phyloP scores from a whole-genome alignment of 169 alveolate genomes.

The Prorocentrum cordatum region DNA sequence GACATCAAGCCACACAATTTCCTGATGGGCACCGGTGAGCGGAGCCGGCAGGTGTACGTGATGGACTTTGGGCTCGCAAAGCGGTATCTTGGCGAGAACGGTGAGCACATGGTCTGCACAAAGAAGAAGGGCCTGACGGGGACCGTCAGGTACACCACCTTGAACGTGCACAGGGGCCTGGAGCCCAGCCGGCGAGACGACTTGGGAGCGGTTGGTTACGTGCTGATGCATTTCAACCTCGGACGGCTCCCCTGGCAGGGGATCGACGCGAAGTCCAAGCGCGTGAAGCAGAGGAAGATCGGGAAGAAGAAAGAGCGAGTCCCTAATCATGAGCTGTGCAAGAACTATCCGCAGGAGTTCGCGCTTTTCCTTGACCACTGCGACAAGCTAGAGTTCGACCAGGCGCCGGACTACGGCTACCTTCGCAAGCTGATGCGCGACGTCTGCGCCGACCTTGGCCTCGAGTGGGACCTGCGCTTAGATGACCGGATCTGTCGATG shows the following conservation, averaged over 20 bases:
- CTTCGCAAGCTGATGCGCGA: too few relatives aligned
- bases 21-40: constrained; percentile 83
- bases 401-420: constrained; percentile 77
- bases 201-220: constrained; percentile 80
- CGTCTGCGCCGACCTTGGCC: too few relatives aligned
- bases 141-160: constrained; percentile 92
- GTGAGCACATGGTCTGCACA: constrained; percentile 88
- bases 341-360: constrained; percentile 72
- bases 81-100: constrained; percentile 75
- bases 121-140: constrained; percentile 93
- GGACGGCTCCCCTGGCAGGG: constrained; percentile 97
- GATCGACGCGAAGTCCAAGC: constrained; percentile 86
- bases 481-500: too few relatives aligned
- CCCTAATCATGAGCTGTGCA: constrained; percentile 82
- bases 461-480: too few relatives aligned
- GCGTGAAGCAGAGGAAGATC: constrained; percentile 90
- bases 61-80: constrained; percentile 91
- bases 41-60: constrained; percentile 80
- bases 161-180: constrained; percentile 92
- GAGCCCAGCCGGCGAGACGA: constrained; percentile 80
- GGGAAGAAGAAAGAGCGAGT: constrained; percentile 90
- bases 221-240: constrained; percentile 77
- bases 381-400: constrained; percentile 75
- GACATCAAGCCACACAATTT: constrained; percentile 92
- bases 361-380: constrained; percentile 74